Percentiles rank a stretch among this genome's conserved stretches.
Conservation (phyloP, 305 asterid species). For the Fraxinus dipetala region DNA sequence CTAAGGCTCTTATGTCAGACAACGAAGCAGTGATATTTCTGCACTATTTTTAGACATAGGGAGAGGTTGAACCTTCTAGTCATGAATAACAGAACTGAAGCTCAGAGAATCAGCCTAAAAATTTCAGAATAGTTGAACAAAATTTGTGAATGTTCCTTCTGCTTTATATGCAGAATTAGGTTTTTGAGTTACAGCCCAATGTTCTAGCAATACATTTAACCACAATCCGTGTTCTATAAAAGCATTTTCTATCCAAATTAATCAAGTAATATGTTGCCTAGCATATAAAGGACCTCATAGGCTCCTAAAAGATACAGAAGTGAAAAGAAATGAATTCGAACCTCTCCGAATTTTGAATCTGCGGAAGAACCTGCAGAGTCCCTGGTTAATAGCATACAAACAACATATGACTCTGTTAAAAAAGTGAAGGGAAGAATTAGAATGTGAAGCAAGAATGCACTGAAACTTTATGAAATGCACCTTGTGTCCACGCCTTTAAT, state of each 20-base stretch:
- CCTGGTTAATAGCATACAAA: conserved; percentile 48
- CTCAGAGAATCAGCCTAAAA: neutral
- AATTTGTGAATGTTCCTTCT: neutral
- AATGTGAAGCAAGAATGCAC: conserved; percentile 13
- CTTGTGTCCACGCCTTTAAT: conserved; percentile 92
- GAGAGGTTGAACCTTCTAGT: neutral
- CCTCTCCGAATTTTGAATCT: conserved; percentile 95
- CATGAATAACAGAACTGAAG: neutral
- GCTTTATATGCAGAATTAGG: neutral
- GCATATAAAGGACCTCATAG: conserved; percentile 15
- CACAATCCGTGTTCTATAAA: neutral
- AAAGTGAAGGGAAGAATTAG: conserved; percentile 19
- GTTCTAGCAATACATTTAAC: neutral
- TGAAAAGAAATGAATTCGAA: conserved; percentile 28
- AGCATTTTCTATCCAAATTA: conserved; percentile 5
- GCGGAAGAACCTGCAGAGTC: conserved; percentile 54
- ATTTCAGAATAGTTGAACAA: neutral
- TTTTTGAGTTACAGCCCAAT: neutral
- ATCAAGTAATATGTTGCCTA: conserved; percentile 11
- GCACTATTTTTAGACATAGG: neutral
- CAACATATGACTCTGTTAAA: conserved; percentile 17
- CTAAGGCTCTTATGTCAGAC: neutral
- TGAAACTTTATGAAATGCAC: conserved; percentile 42
- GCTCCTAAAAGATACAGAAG: conserved; percentile 22
- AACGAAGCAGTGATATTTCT: neutral